Evolutionary conservation across 306 rosid species (phyloP), one percentile per base, ranked within the genome.

Genomic region (Fragaria nilgerrensis): DNA sequence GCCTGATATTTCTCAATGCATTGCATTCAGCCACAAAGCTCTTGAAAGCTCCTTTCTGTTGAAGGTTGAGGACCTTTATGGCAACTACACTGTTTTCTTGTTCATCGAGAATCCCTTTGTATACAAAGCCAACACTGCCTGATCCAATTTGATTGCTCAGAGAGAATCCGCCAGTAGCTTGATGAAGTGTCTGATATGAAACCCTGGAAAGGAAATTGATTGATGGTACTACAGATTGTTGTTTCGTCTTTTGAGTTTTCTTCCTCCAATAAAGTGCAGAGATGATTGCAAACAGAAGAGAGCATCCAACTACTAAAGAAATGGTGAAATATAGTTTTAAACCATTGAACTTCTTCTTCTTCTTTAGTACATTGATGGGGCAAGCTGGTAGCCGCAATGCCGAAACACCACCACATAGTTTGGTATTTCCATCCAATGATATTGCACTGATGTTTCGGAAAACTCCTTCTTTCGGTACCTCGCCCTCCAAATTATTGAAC

Each of bases 61-160:
- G 58, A 52, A 52, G 58, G 10, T 52, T 52, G 23, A 52, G 9
- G 58, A 52, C 23, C 58, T 17, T 52, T 19, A 52, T 19, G 9
- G 10, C 23, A 52, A 52, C 58, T 0, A 5, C 19, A 0, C 7
- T 17, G 25, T 19, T 52, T 52, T 52, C 58, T 19, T 52, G 4
- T 16, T 27, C 4, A 37, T 75, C 47, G 56, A 88, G 84, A n/a
- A n/a, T 19, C 22, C 82, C 88, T 67, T 75, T 80, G 41, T 84
- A 88, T 9, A 86, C 87, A 16, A 71, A 88, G 12, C 83, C 73
- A 17, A 86, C 78, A 48, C 85, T 37, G 1, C 88, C 88, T 2
- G 80, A 25, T 16, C 91, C 91, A 16, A 87, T 83, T 48, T 71
- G 36, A 73, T 52, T 70, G 20, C 70, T 73, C 1, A 17, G 16